Evolutionary conservation across 2,329 filamentous ascomycete species (phyloP).

Genomic region (Ascocoryne sarcoides): DNA sequence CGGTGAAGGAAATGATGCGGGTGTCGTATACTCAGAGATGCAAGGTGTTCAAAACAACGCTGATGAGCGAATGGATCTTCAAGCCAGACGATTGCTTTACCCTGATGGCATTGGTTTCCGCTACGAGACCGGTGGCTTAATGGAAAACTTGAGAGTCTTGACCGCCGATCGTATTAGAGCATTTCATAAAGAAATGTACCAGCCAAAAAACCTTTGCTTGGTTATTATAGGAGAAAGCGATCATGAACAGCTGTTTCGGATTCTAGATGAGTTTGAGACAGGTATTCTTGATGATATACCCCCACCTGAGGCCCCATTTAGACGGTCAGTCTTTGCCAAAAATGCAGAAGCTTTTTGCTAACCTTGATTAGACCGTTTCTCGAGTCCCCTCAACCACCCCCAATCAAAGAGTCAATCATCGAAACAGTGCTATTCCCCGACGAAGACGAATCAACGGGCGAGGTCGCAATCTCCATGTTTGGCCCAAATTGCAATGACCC

Average conservation of each 20-base stretch:
- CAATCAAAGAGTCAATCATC: conserved; percentile 62
- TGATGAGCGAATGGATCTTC: conserved; percentile 78
- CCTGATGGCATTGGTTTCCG: conserved; percentile 85
- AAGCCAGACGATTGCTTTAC: conserved; percentile 72
- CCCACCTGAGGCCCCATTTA: conserved; percentile 64
- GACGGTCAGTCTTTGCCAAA: conserved; percentile 31
- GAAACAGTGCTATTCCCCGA: conserved; percentile 88
- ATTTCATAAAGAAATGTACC: conserved; percentile 96
- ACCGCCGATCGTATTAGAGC: conserved; percentile 85
- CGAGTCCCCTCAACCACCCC: conserved; percentile 70
- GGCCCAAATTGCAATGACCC: conserved; percentile 73
- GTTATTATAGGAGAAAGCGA: conserved; percentile 89
- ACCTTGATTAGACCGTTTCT: conserved; percentile 62
- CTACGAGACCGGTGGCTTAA: conserved; percentile 97
- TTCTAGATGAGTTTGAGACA: conserved; percentile 81
- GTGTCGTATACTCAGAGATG: conserved; percentile 98
- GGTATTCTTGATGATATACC: conserved; percentile 79
- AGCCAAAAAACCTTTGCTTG: conserved; percentile 88
- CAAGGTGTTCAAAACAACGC: conserved; percentile 85
- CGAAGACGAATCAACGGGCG: conserved; percentile 88
- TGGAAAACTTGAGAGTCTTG: conserved; percentile 77
- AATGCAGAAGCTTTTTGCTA: conserved; percentile 7
- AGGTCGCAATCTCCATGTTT: conserved; percentile 78
- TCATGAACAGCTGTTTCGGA: conserved; percentile 67
- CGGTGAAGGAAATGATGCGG: conserved; percentile 87